phyloP scores from a whole-genome alignment of 495 filamentous ascomycete species.

The Neurospora sublineolata region DNA sequence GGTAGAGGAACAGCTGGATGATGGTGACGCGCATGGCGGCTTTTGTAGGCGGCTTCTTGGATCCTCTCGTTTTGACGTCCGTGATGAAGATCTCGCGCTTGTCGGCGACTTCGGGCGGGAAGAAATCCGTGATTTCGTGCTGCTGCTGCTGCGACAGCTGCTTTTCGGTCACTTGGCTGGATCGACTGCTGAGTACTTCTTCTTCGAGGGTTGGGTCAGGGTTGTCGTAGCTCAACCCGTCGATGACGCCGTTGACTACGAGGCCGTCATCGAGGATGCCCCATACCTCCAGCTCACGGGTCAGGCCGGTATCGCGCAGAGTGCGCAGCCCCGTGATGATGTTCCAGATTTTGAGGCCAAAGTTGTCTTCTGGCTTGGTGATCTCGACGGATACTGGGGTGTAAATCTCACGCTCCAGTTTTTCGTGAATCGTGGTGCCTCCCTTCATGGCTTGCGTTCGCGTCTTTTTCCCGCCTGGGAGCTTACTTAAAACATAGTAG shows the following conservation, averaged over 20 bases:
- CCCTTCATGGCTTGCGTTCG: constrained; percentile 71
- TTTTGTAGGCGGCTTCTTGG: constrained; percentile 48
- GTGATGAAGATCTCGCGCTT: constrained; percentile 54
- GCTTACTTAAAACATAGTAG: constrained; percentile 66
- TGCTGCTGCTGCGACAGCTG: constrained; percentile 15
- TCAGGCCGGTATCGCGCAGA: constrained; percentile 66
- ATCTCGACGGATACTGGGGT: constrained; percentile 59
- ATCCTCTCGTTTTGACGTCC: constrained; percentile 76
- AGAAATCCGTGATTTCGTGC: constrained; percentile 15
- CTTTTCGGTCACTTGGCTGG: constrained; percentile 7
- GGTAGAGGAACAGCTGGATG: constrained; percentile 86
- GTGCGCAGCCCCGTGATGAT: constrained; percentile 73
- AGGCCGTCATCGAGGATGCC: constrained; percentile 63
- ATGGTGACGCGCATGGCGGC: constrained; percentile 62
- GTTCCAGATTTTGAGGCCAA: constrained; percentile 84
- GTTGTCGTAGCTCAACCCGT: constrained; percentile 68
- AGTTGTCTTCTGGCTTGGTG: constrained; percentile 66
- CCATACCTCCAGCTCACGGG: constrained; percentile 90
- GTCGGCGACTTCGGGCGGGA: constrained; percentile 1
- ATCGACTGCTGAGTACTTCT: constrained; percentile 24
- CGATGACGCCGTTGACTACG: constrained; percentile 80
- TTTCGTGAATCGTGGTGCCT: constrained; percentile 67
- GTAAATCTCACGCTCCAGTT: constrained; percentile 75
- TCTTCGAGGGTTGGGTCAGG: constrained; percentile 61
- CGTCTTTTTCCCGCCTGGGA: constrained; percentile 54